These are phyloP conservation scores for Neoboletus magnificus DNA, from an alignment of 768 basidiomycete species.

Conservation along the genomic window DNA sequence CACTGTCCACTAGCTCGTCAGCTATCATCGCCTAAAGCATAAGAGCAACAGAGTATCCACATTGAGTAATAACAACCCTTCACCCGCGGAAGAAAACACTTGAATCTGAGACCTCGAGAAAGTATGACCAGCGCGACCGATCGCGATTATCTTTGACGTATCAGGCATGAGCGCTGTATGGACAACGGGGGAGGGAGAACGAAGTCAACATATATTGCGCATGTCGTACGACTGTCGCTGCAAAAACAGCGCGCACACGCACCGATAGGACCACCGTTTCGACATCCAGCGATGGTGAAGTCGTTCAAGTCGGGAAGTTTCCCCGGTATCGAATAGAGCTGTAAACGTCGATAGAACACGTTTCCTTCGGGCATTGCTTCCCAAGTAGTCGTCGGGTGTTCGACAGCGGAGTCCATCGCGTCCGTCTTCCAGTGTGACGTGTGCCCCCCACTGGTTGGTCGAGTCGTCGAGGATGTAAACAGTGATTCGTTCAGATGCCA, in stretches of 20 bases:
- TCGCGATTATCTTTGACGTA: constrained; percentile 68
- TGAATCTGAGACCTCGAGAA: constrained; percentile 80
- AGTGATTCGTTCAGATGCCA: background rate
- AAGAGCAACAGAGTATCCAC: constrained; percentile 46
- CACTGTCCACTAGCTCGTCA: constrained; percentile 53
- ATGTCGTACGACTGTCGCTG: background rate
- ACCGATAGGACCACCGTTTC: constrained; percentile 90
- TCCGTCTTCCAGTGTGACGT: background rate
- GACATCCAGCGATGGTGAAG: constrained; percentile 76
- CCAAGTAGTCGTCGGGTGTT: constrained; percentile 84
- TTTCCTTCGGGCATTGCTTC: constrained; percentile 84
- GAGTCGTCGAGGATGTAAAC: background rate
- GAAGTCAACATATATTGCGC: background rate
- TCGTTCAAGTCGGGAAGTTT: constrained; percentile 76
- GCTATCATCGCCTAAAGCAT: background rate
- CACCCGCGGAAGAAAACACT: constrained; percentile 83
- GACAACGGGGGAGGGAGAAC: background rate
- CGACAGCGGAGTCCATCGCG: constrained; percentile 40
- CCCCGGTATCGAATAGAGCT: constrained; percentile 78
- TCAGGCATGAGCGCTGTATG: constrained; percentile 85
- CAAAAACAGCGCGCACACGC: constrained; percentile 12
- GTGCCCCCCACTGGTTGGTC: background rate
- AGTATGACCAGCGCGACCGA: constrained; percentile 55
- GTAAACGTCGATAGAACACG: constrained; percentile 85
- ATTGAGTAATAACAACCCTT: constrained; percentile 62